Conservation (phyloP, 176 grass and related monocot genomes). For the Calamus simplicifolius region DNA sequence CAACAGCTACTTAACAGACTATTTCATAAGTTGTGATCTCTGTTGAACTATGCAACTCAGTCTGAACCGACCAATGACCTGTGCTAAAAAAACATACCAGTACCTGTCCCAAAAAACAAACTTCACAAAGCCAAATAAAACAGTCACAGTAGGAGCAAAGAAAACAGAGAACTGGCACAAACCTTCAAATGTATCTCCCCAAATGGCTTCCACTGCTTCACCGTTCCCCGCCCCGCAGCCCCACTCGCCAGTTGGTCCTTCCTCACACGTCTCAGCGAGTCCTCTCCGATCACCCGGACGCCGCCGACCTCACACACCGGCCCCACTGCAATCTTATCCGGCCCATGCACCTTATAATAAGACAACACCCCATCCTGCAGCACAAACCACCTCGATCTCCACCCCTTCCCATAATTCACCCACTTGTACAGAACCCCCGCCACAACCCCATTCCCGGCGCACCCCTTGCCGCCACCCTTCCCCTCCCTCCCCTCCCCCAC, state of each 20-base stretch:
- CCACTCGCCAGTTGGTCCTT: constrained; percentile 19
- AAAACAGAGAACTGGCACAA: constrained; percentile 5
- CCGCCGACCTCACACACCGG: constrained; percentile 22
- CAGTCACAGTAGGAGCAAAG: background rate
- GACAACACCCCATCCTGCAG: constrained; percentile 80
- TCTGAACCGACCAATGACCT: too few species aligned
- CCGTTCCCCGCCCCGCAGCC: constrained; percentile 22
- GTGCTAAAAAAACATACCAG: too few species aligned
- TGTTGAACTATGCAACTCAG: too few species aligned
- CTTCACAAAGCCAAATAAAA: background rate
- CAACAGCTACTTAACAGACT: too few species aligned
- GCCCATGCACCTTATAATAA: constrained; percentile 79
- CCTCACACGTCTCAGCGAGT: constrained; percentile 37
- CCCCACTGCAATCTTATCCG: constrained; percentile 28
- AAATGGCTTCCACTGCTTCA: constrained; percentile 77
- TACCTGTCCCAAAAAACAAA: too few species aligned
- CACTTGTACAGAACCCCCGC: constrained; percentile 82
- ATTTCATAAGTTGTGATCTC: too few species aligned
- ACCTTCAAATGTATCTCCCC: constrained; percentile 98
- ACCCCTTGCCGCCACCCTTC: background rate
- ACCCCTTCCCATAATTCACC: constrained; percentile 96
- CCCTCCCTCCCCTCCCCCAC: constrained; percentile 13
- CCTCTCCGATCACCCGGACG: constrained; percentile 71
- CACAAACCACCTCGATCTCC: constrained; percentile 79
- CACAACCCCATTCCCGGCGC: constrained; percentile 6